Conservation (phyloP, 345 rosid genomes). For the Mercurialis annua region DNA sequence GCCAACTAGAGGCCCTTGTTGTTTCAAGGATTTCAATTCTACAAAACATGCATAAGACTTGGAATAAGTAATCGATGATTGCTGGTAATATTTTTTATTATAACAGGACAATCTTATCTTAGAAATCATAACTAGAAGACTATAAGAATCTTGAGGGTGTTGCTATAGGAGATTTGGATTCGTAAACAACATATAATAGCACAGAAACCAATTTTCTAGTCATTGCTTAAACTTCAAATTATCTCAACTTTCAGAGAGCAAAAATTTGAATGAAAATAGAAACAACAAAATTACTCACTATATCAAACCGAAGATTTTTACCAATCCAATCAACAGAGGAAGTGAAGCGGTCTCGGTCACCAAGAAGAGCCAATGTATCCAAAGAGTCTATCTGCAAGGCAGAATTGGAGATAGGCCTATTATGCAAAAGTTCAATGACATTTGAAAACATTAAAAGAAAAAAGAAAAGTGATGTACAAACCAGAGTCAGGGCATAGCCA, state of each 20-base stretch:
- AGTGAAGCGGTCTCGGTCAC: constrained; percentile 66
- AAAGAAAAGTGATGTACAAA: constrained; percentile 18
- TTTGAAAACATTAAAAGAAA: not conserved
- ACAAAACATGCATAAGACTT: not conserved
- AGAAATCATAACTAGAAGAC: not conserved
- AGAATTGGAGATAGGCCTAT: constrained; percentile 2
- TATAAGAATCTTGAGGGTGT: not conserved
- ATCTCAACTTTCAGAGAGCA: constrained; percentile 7
- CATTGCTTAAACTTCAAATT: not conserved
- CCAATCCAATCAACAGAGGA: constrained; percentile 95
- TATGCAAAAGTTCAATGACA: constrained; percentile 17
- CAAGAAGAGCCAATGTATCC: constrained; percentile 87
- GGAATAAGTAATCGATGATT: not conserved
- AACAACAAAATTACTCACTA: constrained; percentile 65
- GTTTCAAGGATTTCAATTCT: not conserved
- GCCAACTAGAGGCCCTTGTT: not conserved
- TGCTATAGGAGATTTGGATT: not conserved
- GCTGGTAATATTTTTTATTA: not conserved
- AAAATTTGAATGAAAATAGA: not conserved
- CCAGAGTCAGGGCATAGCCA: constrained; percentile 95
- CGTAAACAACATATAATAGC: not conserved
- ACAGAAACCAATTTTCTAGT: not conserved
- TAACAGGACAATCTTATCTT: not conserved
- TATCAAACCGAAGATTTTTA: constrained; percentile 94
- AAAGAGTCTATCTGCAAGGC: constrained; percentile 77